Evolutionary conservation across 1,284 basidiomycete genomes (phyloP).

Genomic region (Lignosus rhinocerotis): DNA sequence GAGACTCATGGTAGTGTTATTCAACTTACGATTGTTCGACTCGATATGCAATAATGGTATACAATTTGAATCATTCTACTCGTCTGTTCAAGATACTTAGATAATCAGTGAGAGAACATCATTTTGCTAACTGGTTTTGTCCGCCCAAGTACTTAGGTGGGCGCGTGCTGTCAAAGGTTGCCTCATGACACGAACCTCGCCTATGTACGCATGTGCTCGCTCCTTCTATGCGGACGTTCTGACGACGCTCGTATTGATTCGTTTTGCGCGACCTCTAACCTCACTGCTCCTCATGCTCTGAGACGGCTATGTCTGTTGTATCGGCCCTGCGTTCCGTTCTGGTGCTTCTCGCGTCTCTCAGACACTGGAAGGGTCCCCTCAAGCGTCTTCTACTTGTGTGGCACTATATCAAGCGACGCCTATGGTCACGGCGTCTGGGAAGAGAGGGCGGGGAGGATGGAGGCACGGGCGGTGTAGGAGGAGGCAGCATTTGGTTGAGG

Average conservation of each 20-base stretch:
- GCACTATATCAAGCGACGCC: not conserved
- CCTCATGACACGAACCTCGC: too few species aligned
- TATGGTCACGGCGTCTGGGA: not conserved
- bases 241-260: not conserved
- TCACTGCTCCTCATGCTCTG: not conserved
- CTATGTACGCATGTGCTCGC: not conserved
- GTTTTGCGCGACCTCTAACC: not conserved
- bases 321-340: not conserved
- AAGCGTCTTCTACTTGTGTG: constrained; percentile 2
- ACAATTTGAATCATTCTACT: too few species aligned
- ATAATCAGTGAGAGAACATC: too few species aligned
- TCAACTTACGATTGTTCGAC: too few species aligned
- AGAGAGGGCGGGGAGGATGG: not conserved
- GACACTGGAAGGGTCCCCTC: not conserved
- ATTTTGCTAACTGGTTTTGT: too few species aligned
- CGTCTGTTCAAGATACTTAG: too few species aligned
- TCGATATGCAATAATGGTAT: too few species aligned
- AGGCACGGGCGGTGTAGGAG: not conserved
- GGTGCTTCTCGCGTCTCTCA: not conserved
- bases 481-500: not conserved
- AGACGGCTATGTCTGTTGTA: not conserved
- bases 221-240: not conserved
- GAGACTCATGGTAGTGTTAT: not conserved
- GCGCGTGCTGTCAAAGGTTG: too few species aligned
- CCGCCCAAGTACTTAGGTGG: too few species aligned